These are phyloP conservation scores for Chalciporus chontae DNA, from an alignment of 768 basidiomycete species.

Conservation along the genomic window DNA sequence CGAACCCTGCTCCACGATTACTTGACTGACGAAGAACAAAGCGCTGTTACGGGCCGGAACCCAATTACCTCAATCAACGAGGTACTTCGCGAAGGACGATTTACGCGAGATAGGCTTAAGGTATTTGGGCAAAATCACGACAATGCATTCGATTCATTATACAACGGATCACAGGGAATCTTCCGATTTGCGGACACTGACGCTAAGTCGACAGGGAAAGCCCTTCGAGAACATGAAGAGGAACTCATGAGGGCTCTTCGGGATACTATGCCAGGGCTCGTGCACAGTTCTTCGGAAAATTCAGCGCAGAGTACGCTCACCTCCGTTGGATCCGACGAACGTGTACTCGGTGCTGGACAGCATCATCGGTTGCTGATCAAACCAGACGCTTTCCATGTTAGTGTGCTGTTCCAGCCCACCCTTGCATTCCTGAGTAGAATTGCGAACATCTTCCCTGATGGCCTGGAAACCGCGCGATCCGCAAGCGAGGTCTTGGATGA, in stretches of 20 bases:
- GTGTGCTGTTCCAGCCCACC: constrained; percentile 91
- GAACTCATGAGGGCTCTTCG: constrained; percentile 78
- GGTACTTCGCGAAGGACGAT: constrained; percentile 79
- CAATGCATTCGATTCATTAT: not conserved
- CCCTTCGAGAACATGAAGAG: constrained; percentile 76
- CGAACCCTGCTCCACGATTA: constrained; percentile 83
- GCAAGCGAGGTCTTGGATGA: constrained; percentile 81
- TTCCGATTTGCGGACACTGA: constrained; percentile 95
- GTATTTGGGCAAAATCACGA: constrained; percentile 34
- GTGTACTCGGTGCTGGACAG: constrained; percentile 65
- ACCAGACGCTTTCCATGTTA: constrained; percentile 93
- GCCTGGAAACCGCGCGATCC: constrained; percentile 58
- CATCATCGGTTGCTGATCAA: constrained; percentile 83
- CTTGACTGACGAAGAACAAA: constrained; percentile 87
- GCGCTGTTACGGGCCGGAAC: constrained; percentile 73
- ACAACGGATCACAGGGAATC: constrained; percentile 51
- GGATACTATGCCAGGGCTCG: constrained; percentile 92
- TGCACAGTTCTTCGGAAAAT: constrained; percentile 63
- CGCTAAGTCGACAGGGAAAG: constrained; percentile 60
- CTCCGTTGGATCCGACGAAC: constrained; percentile 68
- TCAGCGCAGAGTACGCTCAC: constrained; percentile 57
- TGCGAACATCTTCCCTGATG: constrained; percentile 68
- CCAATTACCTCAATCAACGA: constrained; percentile 94
- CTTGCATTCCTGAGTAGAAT: constrained; percentile 78
- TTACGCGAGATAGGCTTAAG: constrained; percentile 75